Base-by-base conservation (phyloP, 495 filamentous ascomycete species). In the Aspergillus steynii region DNA sequence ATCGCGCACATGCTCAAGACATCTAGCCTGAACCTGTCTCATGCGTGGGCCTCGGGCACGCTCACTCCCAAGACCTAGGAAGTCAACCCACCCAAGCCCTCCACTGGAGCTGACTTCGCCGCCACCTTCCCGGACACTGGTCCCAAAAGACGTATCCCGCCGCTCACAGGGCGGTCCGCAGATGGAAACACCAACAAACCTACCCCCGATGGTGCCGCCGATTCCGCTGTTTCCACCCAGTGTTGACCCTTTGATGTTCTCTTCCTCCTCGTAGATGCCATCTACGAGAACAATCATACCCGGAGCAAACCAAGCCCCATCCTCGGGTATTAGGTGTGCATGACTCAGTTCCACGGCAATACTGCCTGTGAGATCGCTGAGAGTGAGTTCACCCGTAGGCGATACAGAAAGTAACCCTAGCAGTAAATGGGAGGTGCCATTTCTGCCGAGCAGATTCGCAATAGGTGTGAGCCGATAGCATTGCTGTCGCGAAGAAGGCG, bases 1-100 rank as follows among this genome's bases (percentile, higher is more conserved):
- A 64, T 71, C 66, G 46, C 59, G 70, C 37, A 54, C 58, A 31
- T 66, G 60, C 53, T 55, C 67, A 6, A 78, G 59, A 53, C 71
- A 76, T 63, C 68, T 73, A n/a, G 71, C 64, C 67, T 92, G 88
- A 3, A 96, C 76, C 64, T 82, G 88, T 42, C 91, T 85, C 92
- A 99, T 96, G 10, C 86, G 85, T 2, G 84, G 73, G 0, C 95
- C 93, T 10, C 87, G 85, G 28, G 92, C 92, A 54, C 93, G 88
- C 71, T 96, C 92, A 62, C 91, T 94, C 7, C 95, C 95, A 2
- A 93, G 84, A 26, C 96, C 95, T 0, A 97, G 75, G 71, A 98
- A 98, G 68, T 99, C 96, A 8, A 96, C 89, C 91, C 96, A 98
- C 10, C 95, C 96, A 69, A 97, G 96, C 1, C 91, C 93, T 25